Evolutionary conservation across 1,284 basidiomycete genomes (phyloP), one percentile per base, ranked within the genome.

Genomic region (Tremellales sp.): DNA sequence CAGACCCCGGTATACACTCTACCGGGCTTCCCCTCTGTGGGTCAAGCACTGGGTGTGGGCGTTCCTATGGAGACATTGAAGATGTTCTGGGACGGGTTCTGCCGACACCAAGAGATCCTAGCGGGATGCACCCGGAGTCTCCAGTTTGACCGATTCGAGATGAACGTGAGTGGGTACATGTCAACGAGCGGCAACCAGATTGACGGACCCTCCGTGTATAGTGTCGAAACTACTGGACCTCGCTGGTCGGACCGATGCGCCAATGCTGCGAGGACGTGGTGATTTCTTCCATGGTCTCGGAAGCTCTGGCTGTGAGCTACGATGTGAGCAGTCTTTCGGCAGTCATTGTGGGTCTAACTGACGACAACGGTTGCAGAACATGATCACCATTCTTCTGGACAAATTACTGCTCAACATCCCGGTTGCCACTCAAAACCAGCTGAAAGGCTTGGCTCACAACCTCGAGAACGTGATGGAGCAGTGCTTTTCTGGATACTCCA

Each of bases 181-280:
- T 36, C 14, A 10, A 2, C 13, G 22, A 5, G 18, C 5, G 0
- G 14, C 34, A 38, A 7, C 12, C 35, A 16, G 37, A 34, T 42
- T 54, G 40, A 49, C 46, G 8, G 27, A 13, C 8, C 14, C 5
- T 18, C 46, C n/a, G n/a, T n/a, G n/a, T n/a, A n/a, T 39, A 68
- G 62, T 62, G 56, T 36, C 59, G 64, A 21, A 51, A 48, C 6
- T 67, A 66, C 43, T 69, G 67, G 67, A 40, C 50, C 29, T 43
- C 54, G 1, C 40, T 56, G 9, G 31, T 58, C 5, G 40, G 58
- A 1, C 40, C 49, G 16, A 47, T 50, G 12, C 43, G 54, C 21
- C 48, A 54, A 24, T 41, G 57, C 13, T 56, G 53, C 27, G 32
- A 58, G 3, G 51, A 63, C 26, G 50, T 55, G 0, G 50, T 29